phyloP scores from a whole-genome alignment of 2,329 filamentous ascomycete species.

The Diplodia mutila region DNA sequence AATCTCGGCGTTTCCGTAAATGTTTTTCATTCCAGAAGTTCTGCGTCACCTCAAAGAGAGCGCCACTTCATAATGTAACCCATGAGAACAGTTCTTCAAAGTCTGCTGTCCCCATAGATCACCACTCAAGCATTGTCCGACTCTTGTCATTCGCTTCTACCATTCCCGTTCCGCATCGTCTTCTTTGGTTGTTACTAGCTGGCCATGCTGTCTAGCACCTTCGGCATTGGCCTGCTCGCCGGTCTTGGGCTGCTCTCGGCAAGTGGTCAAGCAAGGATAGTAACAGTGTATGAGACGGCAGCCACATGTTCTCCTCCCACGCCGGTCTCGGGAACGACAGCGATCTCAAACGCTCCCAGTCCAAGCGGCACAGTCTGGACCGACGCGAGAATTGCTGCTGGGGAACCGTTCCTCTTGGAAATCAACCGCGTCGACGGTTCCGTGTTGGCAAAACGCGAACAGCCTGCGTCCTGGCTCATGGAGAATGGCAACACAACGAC shows the following conservation, averaged over 20 bases:
- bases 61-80: not conserved
- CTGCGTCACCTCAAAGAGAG: not conserved
- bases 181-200: not conserved
- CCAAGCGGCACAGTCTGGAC: no score
- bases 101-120: not conserved
- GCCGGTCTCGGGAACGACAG: no score
- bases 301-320: no score
- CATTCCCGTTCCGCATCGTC: not conserved
- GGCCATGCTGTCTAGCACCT: not conserved
- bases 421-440: no score
- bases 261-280: not conserved
- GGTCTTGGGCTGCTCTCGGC: not conserved
- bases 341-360: no score
- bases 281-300: constrained; percentile 8
- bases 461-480: constrained; percentile 36
- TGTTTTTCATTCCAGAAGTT: constrained; percentile 12
- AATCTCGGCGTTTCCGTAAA: not conserved
- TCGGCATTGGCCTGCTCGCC: not conserved
- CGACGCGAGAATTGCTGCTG: constrained; percentile 6
- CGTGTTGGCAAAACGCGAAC: no score
- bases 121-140: not conserved
- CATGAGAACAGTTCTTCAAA: not conserved
- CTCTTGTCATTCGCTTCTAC: not conserved
- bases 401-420: no score
- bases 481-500: constrained; percentile 41